Evolutionary conservation across 352 stramenopile genomes (phyloP), one percentile per base, ranked within the genome.

Genomic region (Phytophthora niederhauseri): DNA sequence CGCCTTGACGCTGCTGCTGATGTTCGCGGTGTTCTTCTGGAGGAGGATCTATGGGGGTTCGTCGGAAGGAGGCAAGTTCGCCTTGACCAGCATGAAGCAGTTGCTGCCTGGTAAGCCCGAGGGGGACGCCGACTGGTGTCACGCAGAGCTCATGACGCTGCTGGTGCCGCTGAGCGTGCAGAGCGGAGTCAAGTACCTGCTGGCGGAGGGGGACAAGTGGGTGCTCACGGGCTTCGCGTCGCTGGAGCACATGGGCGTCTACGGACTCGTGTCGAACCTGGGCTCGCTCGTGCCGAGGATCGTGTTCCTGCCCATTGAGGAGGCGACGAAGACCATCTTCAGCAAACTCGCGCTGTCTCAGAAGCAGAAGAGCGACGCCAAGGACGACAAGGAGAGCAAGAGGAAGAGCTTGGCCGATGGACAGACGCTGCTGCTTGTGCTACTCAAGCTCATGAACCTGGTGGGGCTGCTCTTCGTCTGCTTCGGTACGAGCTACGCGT

Each of bases 201-300:
- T 99, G 28, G 99, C 96, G 0, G 97, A 99, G 73, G 97, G 94
- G 17, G 97, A 99, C 78, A 97, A 97, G 71, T 98, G 98, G 75
- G 86, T 99, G 4, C 78, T 99, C 6, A 91, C 95, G 14, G 66
- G 91, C 4, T 88, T 98, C n/a, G 89, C 88, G 49, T 90, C 85
- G 52, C 87, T 94, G 46, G 87, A 99, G 74, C 84, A 98, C 68
- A 97, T 98, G 89, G 97, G 97, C 22, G 82, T 99, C 6, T 99
- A 99, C 75, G 97, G 97, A 51, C 90, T 99, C 46, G 96, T 97
- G 22, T 95, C 94, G 70, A 97, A 98, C 59, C 93, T 99, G 61
- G 97, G 97, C 12, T 98, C 96, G 20, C 85, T 99, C 53, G 95
- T 98, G 41, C 95, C 97, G 38, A 86, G 97, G 20, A 93, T 99